Conservation (phyloP, 768 basidiomycete species). For the Agaricus blazei region DNA sequence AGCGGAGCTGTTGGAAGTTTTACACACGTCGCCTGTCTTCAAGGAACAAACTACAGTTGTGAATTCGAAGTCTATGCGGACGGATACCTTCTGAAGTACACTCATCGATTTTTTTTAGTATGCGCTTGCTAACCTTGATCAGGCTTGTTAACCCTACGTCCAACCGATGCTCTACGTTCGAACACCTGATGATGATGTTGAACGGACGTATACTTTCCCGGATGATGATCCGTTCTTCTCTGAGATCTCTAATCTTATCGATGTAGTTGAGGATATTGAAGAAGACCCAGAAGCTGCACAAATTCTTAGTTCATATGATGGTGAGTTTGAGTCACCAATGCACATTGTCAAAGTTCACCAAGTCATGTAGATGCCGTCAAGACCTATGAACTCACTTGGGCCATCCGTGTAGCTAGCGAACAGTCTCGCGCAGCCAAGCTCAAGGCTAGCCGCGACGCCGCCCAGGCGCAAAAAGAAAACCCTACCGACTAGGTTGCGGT, state of each 20-base stretch:
- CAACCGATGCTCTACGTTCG: constrained; percentile 85
- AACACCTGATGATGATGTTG: constrained; percentile 73
- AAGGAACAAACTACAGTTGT: constrained; percentile 91
- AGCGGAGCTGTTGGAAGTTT: constrained; percentile 92
- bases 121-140: constrained; percentile 2
- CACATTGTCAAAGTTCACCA: neutral
- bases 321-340: constrained; percentile 27
- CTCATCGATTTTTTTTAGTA: neutral
- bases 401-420: constrained; percentile 79
- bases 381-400: constrained; percentile 92
- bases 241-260: constrained; percentile 85
- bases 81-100: constrained; percentile 81
- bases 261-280: constrained; percentile 86
- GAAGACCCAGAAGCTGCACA: constrained; percentile 75
- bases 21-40: constrained; percentile 85
- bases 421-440: constrained; percentile 47
- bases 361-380: constrained; percentile 63
- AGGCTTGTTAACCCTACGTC: constrained; percentile 90
- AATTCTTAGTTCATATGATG: constrained; percentile 83
- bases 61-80: constrained; percentile 94
- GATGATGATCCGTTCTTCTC: constrained; percentile 95
- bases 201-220: constrained; percentile 64
- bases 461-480: constrained; percentile 19
- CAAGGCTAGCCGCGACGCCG: constrained; percentile 26
- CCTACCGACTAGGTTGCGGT: neutral